Evolutionary conservation across 1,139 yeast species (phyloP).

Genomic region (Kodamaea arcana): DNA sequence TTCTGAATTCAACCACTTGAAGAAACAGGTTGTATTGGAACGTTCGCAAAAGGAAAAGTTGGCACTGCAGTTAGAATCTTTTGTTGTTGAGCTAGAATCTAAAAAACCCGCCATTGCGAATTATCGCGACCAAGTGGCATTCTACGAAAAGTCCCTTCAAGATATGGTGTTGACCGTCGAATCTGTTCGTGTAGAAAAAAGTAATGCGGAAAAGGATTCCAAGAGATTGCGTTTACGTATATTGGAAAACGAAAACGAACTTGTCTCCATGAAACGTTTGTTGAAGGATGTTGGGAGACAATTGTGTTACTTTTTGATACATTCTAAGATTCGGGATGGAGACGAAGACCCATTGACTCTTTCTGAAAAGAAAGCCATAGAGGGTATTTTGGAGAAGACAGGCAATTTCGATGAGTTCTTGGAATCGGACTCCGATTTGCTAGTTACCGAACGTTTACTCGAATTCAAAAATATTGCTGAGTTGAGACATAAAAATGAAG

Average conservation of each 20-base stretch:
- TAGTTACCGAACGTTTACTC: conserved; percentile 72
- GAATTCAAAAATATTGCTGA: conserved; percentile 65
- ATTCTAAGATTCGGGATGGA: conserved; percentile 53
- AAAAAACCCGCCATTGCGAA: conserved; percentile 74
- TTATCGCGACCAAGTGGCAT: conserved; percentile 54
- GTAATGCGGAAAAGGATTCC: conserved; percentile 38
- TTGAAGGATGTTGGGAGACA: conserved; percentile 76
- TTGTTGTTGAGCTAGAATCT: conserved; percentile 72
- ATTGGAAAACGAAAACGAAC: conserved; percentile 37
- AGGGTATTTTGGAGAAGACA: conserved; percentile 37
- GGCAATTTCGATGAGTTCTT: conserved; percentile 26
- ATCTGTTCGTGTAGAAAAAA: conserved; percentile 33
- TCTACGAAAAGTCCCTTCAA: conserved; percentile 37
- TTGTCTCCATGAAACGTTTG: conserved; percentile 48
- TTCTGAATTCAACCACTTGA: conserved; percentile 62
- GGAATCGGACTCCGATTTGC: conserved; percentile 63
- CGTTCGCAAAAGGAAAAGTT: conserved; percentile 66
- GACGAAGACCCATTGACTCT: conserved; percentile 54
- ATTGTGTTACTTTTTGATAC: conserved; percentile 67
- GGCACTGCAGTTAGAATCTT: conserved; percentile 64
- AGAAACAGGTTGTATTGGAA: conserved; percentile 66
- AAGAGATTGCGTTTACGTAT: conserved; percentile 31
- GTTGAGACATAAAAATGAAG: conserved; percentile 69
- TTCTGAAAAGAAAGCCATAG: conserved; percentile 54
- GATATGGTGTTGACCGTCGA: conserved; percentile 40